Evolutionary conservation across 176 grass and related monocot genomes (phyloP), one percentile per base, ranked within the genome.

Genomic region (Lolium rigidum): DNA sequence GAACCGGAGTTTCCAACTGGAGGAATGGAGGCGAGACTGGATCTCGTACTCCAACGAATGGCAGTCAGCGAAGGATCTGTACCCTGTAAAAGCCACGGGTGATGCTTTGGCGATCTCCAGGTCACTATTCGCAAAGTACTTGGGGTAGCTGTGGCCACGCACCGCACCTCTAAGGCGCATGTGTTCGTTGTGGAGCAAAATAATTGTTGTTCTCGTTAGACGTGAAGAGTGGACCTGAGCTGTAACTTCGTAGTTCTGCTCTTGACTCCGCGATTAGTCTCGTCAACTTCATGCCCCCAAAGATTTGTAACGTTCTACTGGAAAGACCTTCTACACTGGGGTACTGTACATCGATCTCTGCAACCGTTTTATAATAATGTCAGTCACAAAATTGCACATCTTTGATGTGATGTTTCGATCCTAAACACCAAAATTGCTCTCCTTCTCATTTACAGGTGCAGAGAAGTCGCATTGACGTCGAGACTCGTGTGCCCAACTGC

Each of bases 1-100:
- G 80, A 94, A 92, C 83, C 64, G 63, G 55, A 77, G 89, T 17
- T 98, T 98, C 10, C 66, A 86, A 26, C 70, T 98, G 44, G 93
- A 98, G 74, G 80, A 95, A 51, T 98, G 96, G 96, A 92, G 93
- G 74, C 81, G 81, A 74, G 84, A 91, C 13, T 98, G 96, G 96
- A 92, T 98, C 83, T 90, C 88, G 14, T 98, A 95, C 52, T 98
- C 93, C 13, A 95, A 94, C 31, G 60, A 70, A 14, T 98, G 96
- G 96, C 96, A 98, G 76, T 71, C 87, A 2, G 84, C 86, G 52
- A 89, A 78, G 64, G 92, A 95, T 38, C 43, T 44, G 2, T 98
- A 95, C 52, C 5, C 93, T 24, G 84, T 92, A 55, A 74, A 88
- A 75, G 87, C 91, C 80, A 58, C 35, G 26, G 96, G 96, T 4